Percentiles rank a stretch among this genome's conserved stretches.
These are phyloP conservation scores for Pochonia chlamydosporia DNA, from an alignment of 2,329 filamentous ascomycete species.

Conservation along the genomic window DNA sequence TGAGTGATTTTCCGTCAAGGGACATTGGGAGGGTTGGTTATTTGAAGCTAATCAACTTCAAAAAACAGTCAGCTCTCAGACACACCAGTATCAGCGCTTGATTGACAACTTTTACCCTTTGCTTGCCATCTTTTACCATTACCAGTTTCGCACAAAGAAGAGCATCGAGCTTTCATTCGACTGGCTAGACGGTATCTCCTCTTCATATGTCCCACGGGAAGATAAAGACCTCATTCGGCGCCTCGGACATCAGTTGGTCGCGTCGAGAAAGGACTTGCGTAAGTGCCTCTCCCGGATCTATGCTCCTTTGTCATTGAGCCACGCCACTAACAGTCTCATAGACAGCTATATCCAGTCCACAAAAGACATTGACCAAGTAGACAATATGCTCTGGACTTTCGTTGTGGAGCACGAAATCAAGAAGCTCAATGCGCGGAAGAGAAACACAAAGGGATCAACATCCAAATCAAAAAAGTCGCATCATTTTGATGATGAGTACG, in stretches of 20 bases:
- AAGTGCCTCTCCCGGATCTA: slow-evolving; percentile 12
- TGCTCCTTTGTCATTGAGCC: neutral
- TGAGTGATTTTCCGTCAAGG: slow-evolving; percentile 3
- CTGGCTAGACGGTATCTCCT: slow-evolving; percentile 26
- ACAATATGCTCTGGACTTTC: slow-evolving; percentile 24
- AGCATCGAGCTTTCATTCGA: slow-evolving; percentile 32
- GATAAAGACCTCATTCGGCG: slow-evolving; percentile 20
- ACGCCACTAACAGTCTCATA: slow-evolving; percentile 10
- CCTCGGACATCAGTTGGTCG: slow-evolving; percentile 25
- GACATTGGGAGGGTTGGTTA: neutral
- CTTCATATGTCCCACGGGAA: slow-evolving; percentile 18
- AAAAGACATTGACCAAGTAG: slow-evolving; percentile 1
- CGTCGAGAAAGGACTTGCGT: slow-evolving; percentile 30
- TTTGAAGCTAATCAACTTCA: neutral
- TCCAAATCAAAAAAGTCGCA: slow-evolving; percentile 18
- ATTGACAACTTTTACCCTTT: slow-evolving; percentile 30
- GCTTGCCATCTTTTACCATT: slow-evolving; percentile 33
- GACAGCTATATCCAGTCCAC: slow-evolving; percentile 27
- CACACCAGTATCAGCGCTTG: slow-evolving; percentile 20
- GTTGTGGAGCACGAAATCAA: slow-evolving; percentile 34
- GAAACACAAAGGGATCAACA: slow-evolving; percentile 18
- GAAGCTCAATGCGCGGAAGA: slow-evolving; percentile 30
- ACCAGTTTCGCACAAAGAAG: slow-evolving; percentile 35
- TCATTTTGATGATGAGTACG: slow-evolving; percentile 15
- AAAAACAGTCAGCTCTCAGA: slow-evolving; percentile 15